Evolutionary conservation across 345 rosid species (phyloP).

Genomic region (Gossypium ekmanianum): DNA sequence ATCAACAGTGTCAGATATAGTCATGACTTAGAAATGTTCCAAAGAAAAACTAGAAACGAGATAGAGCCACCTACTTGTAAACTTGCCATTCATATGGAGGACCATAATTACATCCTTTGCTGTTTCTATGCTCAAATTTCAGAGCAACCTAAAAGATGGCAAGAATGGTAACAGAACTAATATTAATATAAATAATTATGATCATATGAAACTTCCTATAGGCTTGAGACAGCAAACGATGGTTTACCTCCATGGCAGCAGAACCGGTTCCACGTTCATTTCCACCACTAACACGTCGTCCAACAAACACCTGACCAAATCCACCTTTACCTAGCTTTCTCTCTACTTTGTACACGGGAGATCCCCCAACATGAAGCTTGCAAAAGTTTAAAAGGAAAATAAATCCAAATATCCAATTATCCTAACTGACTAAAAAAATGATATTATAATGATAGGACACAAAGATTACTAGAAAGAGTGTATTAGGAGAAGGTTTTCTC

Average conservation of each 20-base stretch:
- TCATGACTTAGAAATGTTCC: not conserved
- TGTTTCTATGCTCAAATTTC: conserved; percentile 90
- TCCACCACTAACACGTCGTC: conserved; percentile 71
- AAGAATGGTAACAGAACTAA: conserved; percentile 8
- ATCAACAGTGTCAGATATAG: not conserved
- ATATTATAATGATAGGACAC: not conserved
- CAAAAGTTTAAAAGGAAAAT: not conserved
- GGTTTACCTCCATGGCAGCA: conserved; percentile 71
- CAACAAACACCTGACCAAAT: conserved; percentile 98
- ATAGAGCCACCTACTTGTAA: conserved; percentile 57
- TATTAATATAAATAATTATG: not conserved
- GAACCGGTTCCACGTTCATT: conserved; percentile 67
- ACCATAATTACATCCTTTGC: conserved; percentile 98
- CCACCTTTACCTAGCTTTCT: conserved; percentile 97
- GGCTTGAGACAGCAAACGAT: not conserved
- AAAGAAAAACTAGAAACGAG: not conserved
- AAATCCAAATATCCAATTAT: conserved; percentile 3
- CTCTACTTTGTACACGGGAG: conserved; percentile 78
- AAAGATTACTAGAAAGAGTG: not conserved
- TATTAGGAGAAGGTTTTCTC: not conserved
- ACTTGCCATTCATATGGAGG: conserved; percentile 99
- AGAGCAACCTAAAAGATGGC: conserved; percentile 64
- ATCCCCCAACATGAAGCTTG: conserved; percentile 94
- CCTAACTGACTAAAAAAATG: not conserved
- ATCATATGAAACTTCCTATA: not conserved